Percentiles rank a stretch among this genome's conserved stretches.
Evolutionary conservation across 2,329 filamentous ascomycete genomes (phyloP).

Genomic region (Sodiomyces alkalinus): DNA sequence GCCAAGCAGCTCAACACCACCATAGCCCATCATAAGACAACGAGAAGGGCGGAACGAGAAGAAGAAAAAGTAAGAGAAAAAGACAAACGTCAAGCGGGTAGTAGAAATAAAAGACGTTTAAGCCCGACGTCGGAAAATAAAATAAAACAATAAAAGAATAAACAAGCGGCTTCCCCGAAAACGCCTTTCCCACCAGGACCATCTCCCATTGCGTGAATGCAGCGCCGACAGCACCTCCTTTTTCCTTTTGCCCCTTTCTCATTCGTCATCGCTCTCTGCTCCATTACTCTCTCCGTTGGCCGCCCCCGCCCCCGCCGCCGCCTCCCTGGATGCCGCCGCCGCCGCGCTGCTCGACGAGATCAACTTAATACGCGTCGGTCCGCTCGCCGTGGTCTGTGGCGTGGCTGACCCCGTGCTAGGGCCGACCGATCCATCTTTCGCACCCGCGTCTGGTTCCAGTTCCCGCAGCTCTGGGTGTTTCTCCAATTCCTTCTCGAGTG

Average conservation of each 20-base stretch:
- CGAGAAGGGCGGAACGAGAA: no score
- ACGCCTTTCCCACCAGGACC: not conserved
- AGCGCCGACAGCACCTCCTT: not conserved
- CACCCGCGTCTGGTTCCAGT: slow-evolving; percentile 29
- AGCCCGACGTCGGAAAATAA: slow-evolving; percentile 4
- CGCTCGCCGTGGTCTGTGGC: slow-evolving; percentile 41
- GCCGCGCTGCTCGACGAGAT: slow-evolving; percentile 25
- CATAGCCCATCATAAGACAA: no score
- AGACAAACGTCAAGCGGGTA: no score
- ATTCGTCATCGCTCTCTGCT: slow-evolving; percentile 39
- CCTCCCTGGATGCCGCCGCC: slow-evolving; percentile 7
- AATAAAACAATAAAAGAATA: slow-evolving; percentile 2
- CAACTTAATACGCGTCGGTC: slow-evolving; percentile 53
- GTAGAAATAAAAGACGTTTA: no score
- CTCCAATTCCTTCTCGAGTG: slow-evolving; percentile 36
- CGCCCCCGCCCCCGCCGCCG: slow-evolving; percentile 6
- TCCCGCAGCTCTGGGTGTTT: slow-evolving; percentile 40
- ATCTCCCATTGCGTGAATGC: not conserved
- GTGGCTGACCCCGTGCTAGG: slow-evolving; percentile 47
- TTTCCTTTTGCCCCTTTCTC: slow-evolving; percentile 2
- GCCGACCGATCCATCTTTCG: slow-evolving; percentile 25
- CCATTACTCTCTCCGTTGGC: slow-evolving; percentile 17
- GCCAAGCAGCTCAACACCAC: no score
- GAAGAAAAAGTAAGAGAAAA: no score
- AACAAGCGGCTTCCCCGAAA: not conserved